These are phyloP conservation scores for Hypoxylon sp. DNA, from an alignment of 2,329 filamentous ascomycete species.

Conservation along the genomic window DNA sequence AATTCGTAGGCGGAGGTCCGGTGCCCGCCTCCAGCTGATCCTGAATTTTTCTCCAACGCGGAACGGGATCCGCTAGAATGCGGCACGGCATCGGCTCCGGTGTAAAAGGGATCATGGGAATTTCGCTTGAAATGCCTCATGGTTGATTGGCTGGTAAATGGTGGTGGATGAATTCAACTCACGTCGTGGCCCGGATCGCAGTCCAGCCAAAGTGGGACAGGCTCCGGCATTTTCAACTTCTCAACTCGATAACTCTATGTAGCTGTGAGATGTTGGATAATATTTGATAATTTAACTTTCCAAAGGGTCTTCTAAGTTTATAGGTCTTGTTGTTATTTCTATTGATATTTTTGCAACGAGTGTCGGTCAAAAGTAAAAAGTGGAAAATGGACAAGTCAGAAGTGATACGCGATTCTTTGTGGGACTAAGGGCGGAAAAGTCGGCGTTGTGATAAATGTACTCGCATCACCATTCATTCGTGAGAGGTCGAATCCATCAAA, in stretches of 20 bases:
- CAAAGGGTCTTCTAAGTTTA: background rate
- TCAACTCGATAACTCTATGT: slow-evolving; percentile 4
- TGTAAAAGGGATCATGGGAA: slow-evolving; percentile 1
- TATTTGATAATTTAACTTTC: background rate
- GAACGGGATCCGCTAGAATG: slow-evolving; percentile 27
- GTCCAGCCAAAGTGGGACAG: slow-evolving; percentile 72
- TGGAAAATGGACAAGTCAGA: slow-evolving; percentile 36
- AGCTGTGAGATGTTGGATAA: background rate
- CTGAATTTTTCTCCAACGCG: slow-evolving; percentile 14
- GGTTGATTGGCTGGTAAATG: slow-evolving; percentile 27
- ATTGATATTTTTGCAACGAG: slow-evolving; percentile 15
- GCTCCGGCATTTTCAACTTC: slow-evolving; percentile 48
- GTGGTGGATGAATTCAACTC: slow-evolving; percentile 55
- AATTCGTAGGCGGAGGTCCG: slow-evolving; percentile 17
- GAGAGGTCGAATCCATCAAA: background rate
- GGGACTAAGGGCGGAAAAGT: slow-evolving; percentile 35
- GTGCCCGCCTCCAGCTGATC: slow-evolving; percentile 3
- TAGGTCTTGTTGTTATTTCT: background rate
- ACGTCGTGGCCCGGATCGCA: slow-evolving; percentile 78
- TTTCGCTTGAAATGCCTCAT: slow-evolving; percentile 9
- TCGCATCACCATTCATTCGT: background rate
- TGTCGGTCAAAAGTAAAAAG: slow-evolving; percentile 24
- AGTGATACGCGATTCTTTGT: slow-evolving; percentile 29
- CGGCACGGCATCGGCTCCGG: slow-evolving; percentile 18
- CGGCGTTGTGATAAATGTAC: slow-evolving; percentile 15